Conservation (phyloP, 2,329 filamentous ascomycete species). For the Blastomyces percursus region DNA sequence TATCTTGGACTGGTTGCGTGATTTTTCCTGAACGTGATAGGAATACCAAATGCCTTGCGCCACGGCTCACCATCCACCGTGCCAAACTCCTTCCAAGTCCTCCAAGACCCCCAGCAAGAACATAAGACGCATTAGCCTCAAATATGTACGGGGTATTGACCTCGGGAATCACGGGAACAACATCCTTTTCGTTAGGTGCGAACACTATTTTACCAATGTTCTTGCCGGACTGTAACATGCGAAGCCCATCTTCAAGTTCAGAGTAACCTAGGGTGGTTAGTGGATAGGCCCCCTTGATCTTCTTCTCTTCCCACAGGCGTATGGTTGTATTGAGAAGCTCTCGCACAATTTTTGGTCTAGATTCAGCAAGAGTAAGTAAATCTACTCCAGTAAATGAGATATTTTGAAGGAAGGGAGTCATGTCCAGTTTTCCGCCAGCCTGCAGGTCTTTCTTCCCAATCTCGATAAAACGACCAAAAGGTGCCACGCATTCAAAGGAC, state of each 20-base stretch:
- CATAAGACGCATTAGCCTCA: conserved; percentile 16
- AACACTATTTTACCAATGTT: conserved; percentile 18
- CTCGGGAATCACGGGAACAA: conserved; percentile 14
- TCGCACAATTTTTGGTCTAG: conserved; percentile 10
- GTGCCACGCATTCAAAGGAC: conserved; percentile 14
- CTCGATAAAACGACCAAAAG: conserved; percentile 16
- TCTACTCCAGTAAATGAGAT: conserved; percentile 15
- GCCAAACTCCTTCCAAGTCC: conserved; percentile 19
- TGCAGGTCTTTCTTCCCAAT: conserved; percentile 16
- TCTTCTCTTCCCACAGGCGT: conserved; percentile 12
- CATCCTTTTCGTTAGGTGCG: conserved; percentile 9
- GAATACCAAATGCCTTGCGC: conserved; percentile 22
- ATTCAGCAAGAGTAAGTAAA: conserved; percentile 13
- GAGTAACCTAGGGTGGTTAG: conserved; percentile 12
- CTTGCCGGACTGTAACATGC: conserved; percentile 15
- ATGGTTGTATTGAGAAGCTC: conserved; percentile 11
- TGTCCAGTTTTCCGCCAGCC: conserved; percentile 8
- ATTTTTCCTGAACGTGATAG: conserved; percentile 20
- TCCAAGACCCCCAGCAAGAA: conserved; percentile 17
- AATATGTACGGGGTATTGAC: conserved; percentile 8
- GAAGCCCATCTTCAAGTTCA: conserved; percentile 15
- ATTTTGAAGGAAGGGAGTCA: conserved; percentile 14
- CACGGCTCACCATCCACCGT: conserved; percentile 17
- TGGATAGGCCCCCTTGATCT: conserved; percentile 14
- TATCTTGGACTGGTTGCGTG: conserved; percentile 12